A percentile compares a stretch with the other conserved stretches of the same genome.
Evolutionary conservation across 2,329 filamentous ascomycete genomes (phyloP).

Genomic region (Penicillium italicum): DNA sequence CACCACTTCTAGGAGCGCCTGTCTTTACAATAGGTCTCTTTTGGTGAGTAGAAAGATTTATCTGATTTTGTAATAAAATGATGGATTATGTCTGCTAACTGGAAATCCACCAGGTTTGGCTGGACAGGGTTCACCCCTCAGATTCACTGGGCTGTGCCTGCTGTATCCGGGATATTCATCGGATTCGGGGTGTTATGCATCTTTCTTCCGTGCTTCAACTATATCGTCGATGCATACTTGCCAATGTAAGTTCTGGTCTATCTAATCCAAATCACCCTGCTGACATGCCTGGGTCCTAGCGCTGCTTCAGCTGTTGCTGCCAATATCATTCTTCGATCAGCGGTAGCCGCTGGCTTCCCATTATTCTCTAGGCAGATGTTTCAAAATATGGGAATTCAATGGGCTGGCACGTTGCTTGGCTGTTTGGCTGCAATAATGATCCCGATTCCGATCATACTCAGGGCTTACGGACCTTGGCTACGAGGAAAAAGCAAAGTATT

Average conservation of each 20-base stretch:
- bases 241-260: constrained; percentile 28
- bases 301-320: constrained; percentile 36
- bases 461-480: constrained; percentile 25
- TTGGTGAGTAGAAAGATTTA: constrained; percentile 23
- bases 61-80: neutral
- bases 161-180: constrained; percentile 22
- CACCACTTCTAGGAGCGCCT: constrained; percentile 26
- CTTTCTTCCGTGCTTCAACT: constrained; percentile 32
- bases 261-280: neutral
- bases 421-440: constrained; percentile 31
- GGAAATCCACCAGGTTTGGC: constrained; percentile 22
- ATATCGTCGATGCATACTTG: constrained; percentile 37
- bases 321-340: constrained; percentile 34
- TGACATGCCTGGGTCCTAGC: constrained; percentile 12
- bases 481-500: constrained; percentile 22
- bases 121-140: constrained; percentile 28
- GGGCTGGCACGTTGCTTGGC: constrained; percentile 36
- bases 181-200: constrained; percentile 30
- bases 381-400: constrained; percentile 31
- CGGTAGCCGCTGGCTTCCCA: constrained; percentile 32
- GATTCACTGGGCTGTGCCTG: constrained; percentile 29
- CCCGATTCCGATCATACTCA: constrained; percentile 31
- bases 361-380: constrained; percentile 37
- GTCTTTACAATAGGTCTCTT: constrained; percentile 35
- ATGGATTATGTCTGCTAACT: neutral